These are phyloP conservation scores for Nemania sp. DNA, from an alignment of 2,329 filamentous ascomycete genomes.

Conservation along the genomic window DNA sequence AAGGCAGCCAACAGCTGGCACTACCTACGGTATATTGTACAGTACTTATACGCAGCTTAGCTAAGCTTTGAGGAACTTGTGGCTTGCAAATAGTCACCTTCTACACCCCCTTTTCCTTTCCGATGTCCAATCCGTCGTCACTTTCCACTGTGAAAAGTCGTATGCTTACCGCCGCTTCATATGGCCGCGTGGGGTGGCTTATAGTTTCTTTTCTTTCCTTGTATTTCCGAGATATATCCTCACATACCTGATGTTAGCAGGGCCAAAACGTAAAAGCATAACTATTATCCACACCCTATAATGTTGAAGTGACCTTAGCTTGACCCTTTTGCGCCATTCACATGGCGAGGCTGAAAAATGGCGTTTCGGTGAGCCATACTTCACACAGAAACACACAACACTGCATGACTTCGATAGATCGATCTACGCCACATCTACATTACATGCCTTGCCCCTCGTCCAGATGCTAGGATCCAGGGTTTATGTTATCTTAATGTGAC, in stretches of 20 bases:
- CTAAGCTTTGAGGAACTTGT: constrained; percentile 16
- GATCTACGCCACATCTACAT: not conserved
- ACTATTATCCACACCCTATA: not conserved
- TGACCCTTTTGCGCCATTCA: constrained; percentile 8
- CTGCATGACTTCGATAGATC: not conserved
- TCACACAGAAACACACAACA: not conserved
- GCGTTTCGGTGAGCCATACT: constrained; percentile 24
- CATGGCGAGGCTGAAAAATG: constrained; percentile 28
- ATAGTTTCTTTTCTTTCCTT: not conserved
- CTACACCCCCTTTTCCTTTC: constrained; percentile 4
- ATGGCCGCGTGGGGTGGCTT: constrained; percentile 25
- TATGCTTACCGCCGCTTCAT: constrained; percentile 6
- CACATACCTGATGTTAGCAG: not conserved
- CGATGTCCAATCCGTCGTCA: constrained; percentile 6
- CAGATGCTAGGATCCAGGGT: not conserved
- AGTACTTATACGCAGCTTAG: constrained; percentile 3
- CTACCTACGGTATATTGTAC: constrained; percentile 1
- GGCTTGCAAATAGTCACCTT: constrained; percentile 22
- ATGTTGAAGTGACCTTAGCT: not conserved
- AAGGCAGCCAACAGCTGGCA: constrained; percentile 8
- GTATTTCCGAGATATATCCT: not conserved
- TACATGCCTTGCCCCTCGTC: not conserved
- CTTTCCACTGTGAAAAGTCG: not conserved
- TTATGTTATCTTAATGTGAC: not conserved
- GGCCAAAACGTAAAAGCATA: not conserved